Evolutionary conservation across 2,329 filamentous ascomycete species (phyloP).

Genomic region (Clonostachys rosea): DNA sequence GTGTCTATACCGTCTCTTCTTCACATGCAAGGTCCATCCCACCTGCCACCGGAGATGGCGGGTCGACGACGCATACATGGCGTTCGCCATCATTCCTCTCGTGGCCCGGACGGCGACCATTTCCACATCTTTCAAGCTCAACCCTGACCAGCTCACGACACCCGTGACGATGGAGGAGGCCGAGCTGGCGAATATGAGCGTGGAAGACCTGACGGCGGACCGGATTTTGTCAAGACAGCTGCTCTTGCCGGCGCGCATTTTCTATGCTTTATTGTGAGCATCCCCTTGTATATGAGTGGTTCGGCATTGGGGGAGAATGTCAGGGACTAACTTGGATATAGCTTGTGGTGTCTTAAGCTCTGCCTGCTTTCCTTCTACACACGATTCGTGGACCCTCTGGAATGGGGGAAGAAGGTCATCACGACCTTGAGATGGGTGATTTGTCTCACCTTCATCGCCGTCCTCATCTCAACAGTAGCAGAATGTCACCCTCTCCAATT

Average conservation of each 20-base stretch:
- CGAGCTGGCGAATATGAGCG: not conserved
- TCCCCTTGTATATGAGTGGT: not conserved
- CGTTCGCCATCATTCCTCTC: slow-evolving; percentile 19
- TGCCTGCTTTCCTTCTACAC: slow-evolving; percentile 20
- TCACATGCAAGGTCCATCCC: slow-evolving; percentile 15
- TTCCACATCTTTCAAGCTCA: slow-evolving; percentile 13
- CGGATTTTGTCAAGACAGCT: slow-evolving; percentile 16
- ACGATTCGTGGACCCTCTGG: slow-evolving; percentile 15
- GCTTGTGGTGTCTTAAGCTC: slow-evolving; percentile 20
- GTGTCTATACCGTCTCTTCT: slow-evolving; percentile 16
- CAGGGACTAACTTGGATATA: slow-evolving; percentile 3
- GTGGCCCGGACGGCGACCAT: slow-evolving; percentile 17
- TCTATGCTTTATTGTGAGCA: slow-evolving; percentile 20
- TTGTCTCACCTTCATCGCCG: slow-evolving; percentile 14
- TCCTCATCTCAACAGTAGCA: slow-evolving; percentile 15
- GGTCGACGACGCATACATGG: slow-evolving; percentile 23
- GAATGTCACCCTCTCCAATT: slow-evolving; percentile 16
- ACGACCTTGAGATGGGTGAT: slow-evolving; percentile 16
- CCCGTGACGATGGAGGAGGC: slow-evolving; percentile 8
- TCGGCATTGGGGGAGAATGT: not conserved
- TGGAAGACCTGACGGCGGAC: slow-evolving; percentile 7
- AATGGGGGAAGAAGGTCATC: slow-evolving; percentile 12
- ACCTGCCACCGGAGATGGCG: slow-evolving; percentile 21
- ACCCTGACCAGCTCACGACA: slow-evolving; percentile 14
- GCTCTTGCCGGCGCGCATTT: slow-evolving; percentile 17